Conservation (phyloP, 768 basidiomycete genomes). For the Kwoniella shandongensis region DNA sequence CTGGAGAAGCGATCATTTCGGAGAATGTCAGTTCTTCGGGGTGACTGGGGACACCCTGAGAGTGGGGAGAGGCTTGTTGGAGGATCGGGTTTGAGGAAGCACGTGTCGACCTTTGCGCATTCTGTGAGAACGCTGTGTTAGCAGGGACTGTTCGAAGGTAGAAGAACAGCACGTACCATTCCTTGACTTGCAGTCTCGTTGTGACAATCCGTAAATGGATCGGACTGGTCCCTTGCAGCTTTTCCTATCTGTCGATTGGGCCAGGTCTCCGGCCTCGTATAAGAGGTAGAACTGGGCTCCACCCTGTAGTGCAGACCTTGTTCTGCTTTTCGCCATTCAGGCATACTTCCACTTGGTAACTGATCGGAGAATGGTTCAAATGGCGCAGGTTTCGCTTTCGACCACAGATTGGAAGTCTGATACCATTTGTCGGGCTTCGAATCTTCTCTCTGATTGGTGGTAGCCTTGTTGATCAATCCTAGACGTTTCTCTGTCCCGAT, state of each 20-base stretch:
- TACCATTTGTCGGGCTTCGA: too few species aligned
- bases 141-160: not conserved
- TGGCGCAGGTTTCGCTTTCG: too few species aligned
- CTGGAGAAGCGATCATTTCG: conserved; percentile 11
- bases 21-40: conserved; percentile 11
- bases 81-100: not conserved
- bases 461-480: conserved; percentile 2
- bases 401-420: too few species aligned
- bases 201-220: too few species aligned
- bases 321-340: too few species aligned
- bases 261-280: not conserved
- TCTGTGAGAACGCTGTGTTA: not conserved
- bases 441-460: too few species aligned
- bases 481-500: conserved; percentile 16
- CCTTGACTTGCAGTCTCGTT: too few species aligned
- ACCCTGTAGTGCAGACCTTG: not conserved
- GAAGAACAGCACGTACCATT: not conserved
- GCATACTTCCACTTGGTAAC: too few species aligned
- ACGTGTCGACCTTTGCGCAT: not conserved
- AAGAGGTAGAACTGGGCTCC: not conserved
- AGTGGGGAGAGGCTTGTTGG: not conserved
- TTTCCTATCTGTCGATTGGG: not conserved
- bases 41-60: not conserved
- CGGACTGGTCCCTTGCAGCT: too few species aligned
- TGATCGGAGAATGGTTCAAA: too few species aligned